phyloP scores from a whole-genome alignment of 73 alveolate species.

The Paramecium sexaurelia region DNA sequence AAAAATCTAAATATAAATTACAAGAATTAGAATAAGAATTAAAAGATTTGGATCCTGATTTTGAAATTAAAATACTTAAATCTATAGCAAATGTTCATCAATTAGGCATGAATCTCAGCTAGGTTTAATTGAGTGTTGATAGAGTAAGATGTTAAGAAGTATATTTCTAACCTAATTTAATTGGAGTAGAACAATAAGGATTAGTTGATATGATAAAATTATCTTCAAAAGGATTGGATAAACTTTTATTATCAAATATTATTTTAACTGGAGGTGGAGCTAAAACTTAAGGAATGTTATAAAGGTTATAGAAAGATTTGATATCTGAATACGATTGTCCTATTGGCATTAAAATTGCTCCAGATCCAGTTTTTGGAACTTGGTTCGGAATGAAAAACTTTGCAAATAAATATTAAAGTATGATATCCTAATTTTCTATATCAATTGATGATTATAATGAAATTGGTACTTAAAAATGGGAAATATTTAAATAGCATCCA shows the following conservation, averaged over 20 bases:
- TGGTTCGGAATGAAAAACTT: slow-evolving; percentile 52
- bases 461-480: slow-evolving; percentile 1
- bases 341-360: background rate
- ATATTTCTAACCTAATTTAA: slow-evolving; percentile 1
- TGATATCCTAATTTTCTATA: slow-evolving; percentile 24
- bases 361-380: background rate
- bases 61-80: slow-evolving; percentile 25
- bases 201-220: slow-evolving; percentile 37
- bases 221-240: slow-evolving; percentile 36
- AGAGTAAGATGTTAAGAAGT: slow-evolving; percentile 57
- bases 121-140: background rate
- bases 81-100: slow-evolving; percentile 7
- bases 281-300: background rate
- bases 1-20: slow-evolving; percentile 18
- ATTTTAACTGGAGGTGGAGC: slow-evolving; percentile 28
- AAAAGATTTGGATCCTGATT: slow-evolving; percentile 51
- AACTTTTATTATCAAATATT: background rate
- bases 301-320: slow-evolving; percentile 4
- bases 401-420: background rate
- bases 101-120: slow-evolving; percentile 36
- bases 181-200: slow-evolving; percentile 49
- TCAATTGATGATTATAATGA: slow-evolving; percentile 12
- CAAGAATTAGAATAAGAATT: slow-evolving; percentile 18
- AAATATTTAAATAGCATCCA: slow-evolving; percentile 42
- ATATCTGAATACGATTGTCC: slow-evolving; percentile 35